Percentiles rank a stretch among this genome's conserved stretches.
These are phyloP conservation scores for Ustilaginoidea virens DNA, from an alignment of 2,329 filamentous ascomycete species.

Conservation along the genomic window DNA sequence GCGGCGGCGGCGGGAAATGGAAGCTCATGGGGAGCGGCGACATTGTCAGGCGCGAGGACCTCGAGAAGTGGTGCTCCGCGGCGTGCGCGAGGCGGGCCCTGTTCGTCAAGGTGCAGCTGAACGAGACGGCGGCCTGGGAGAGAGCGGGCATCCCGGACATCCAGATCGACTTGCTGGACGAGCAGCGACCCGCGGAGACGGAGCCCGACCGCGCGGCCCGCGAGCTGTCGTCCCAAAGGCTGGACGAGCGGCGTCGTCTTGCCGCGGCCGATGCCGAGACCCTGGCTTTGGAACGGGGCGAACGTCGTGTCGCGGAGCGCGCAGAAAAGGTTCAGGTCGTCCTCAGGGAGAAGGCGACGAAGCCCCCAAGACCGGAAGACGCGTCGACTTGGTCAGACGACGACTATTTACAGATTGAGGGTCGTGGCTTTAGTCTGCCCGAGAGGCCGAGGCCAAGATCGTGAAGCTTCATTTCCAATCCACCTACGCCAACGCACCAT, in stretches of 20 bases:
- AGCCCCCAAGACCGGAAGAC: conserved; percentile 8
- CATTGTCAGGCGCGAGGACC: conserved; percentile 54
- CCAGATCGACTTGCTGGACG: conserved; percentile 49
- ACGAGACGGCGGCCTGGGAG: conserved; percentile 74
- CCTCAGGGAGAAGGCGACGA: conserved; percentile 33
- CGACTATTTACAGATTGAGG: conserved; percentile 32
- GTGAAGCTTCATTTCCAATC: no score
- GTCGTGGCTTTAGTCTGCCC: conserved; percentile 28
- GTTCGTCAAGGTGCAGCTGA: conserved; percentile 79
- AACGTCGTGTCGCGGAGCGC: conserved; percentile 9
- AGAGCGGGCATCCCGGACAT: conserved; percentile 43
- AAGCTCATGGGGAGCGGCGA: conserved; percentile 40
- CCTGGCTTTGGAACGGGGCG: conserved; percentile 35
- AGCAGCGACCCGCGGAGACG: conserved; percentile 38
- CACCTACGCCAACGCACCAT: no score
- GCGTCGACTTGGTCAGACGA: conserved; percentile 18
- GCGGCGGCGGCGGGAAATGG: conserved; percentile 46
- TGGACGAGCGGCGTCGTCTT: conserved; percentile 28
- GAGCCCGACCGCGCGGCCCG: conserved; percentile 21
- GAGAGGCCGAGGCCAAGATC: conserved; percentile 3
- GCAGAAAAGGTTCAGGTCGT: conserved; percentile 27
- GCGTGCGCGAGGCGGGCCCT: conserved; percentile 65
- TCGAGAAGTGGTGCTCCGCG: conserved; percentile 79
- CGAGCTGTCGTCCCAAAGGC: conserved; percentile 24
- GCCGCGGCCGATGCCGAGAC: conserved; percentile 23